These are phyloP conservation scores for Nigrospora osmanthi DNA, from an alignment of 2,329 filamentous ascomycete genomes.

Conservation along the genomic window DNA sequence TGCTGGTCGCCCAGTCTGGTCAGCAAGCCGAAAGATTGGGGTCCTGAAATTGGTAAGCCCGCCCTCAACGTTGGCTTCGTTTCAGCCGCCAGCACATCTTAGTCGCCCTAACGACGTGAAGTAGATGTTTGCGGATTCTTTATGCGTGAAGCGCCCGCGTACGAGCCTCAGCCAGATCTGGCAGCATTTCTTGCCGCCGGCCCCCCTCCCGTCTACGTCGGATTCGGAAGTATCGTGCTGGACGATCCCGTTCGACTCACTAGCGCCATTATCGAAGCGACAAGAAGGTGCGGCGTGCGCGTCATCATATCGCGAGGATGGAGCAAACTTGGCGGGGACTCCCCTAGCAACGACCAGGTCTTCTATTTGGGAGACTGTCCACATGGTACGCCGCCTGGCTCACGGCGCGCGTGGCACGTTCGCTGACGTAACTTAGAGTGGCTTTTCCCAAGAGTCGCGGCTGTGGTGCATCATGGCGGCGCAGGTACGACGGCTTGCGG, in stretches of 20 bases:
- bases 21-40: slow-evolving; percentile 74
- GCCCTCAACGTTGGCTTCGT: background rate
- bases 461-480: slow-evolving; percentile 57
- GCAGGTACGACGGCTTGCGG: slow-evolving; percentile 60
- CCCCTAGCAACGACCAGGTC: slow-evolving; percentile 42
- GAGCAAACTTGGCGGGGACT: slow-evolving; percentile 48
- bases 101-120: too few species aligned
- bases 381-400: slow-evolving; percentile 27
- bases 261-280: slow-evolving; percentile 49
- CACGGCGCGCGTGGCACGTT: too few species aligned
- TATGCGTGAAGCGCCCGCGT: slow-evolving; percentile 62
- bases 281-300: slow-evolving; percentile 47
- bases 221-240: slow-evolving; percentile 73
- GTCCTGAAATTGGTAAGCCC: slow-evolving; percentile 49
- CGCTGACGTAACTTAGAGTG: slow-evolving; percentile 29
- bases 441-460: slow-evolving; percentile 51
- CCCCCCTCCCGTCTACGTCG: slow-evolving; percentile 70
- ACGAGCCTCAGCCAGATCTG: slow-evolving; percentile 57
- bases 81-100: background rate
- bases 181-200: slow-evolving; percentile 56
- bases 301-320: slow-evolving; percentile 58
- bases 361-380: slow-evolving; percentile 49
- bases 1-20: slow-evolving; percentile 80
- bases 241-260: slow-evolving; percentile 53
- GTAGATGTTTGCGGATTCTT: slow-evolving; percentile 59